These are phyloP conservation scores for Penicillium simplicissimum DNA, from an alignment of 495 filamentous ascomycete species.

Conservation along the genomic window DNA sequence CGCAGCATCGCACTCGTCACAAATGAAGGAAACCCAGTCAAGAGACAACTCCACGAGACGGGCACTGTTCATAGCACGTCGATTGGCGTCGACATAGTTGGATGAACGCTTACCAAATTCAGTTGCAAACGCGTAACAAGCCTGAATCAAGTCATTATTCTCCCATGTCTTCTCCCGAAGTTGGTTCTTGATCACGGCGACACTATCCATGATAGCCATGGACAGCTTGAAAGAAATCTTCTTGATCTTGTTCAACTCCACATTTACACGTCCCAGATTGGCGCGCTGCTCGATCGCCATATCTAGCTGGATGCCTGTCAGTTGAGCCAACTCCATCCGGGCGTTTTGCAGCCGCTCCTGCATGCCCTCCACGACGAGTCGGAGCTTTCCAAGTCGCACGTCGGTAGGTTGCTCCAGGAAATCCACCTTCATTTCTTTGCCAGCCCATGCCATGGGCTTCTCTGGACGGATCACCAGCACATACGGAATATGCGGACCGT, in stretches of 20 bases:
- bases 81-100: slow-evolving; percentile 88
- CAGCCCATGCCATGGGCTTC: slow-evolving; percentile 75
- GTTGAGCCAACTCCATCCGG: slow-evolving; percentile 70
- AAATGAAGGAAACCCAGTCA: slow-evolving; percentile 97
- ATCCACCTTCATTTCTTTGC: slow-evolving; percentile 67
- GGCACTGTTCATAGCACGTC: slow-evolving; percentile 93
- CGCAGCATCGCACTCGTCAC: slow-evolving; percentile 93
- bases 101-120: slow-evolving; percentile 96
- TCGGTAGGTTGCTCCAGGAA: slow-evolving; percentile 80
- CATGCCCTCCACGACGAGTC: slow-evolving; percentile 87
- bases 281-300: slow-evolving; percentile 90
- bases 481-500: slow-evolving; percentile 70
- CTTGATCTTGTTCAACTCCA: slow-evolving; percentile 91
- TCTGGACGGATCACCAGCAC: slow-evolving; percentile 84
- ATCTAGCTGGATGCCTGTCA: slow-evolving; percentile 76
- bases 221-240: slow-evolving; percentile 94
- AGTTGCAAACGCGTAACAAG: slow-evolving; percentile 98
- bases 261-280: slow-evolving; percentile 88
- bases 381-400: slow-evolving; percentile 81
- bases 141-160: slow-evolving; percentile 94
- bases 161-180: slow-evolving; percentile 68
- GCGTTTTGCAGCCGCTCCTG: slow-evolving; percentile 77
- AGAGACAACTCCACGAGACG: slow-evolving; percentile 89
- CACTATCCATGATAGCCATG: slow-evolving; percentile 99
- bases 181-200: slow-evolving; percentile 85